A percentile compares a stretch with the other conserved stretches of the same genome.
Evolutionary conservation across 2,329 filamentous ascomycete genomes (phyloP).

Genomic region (Talaromyces verruculosus): DNA sequence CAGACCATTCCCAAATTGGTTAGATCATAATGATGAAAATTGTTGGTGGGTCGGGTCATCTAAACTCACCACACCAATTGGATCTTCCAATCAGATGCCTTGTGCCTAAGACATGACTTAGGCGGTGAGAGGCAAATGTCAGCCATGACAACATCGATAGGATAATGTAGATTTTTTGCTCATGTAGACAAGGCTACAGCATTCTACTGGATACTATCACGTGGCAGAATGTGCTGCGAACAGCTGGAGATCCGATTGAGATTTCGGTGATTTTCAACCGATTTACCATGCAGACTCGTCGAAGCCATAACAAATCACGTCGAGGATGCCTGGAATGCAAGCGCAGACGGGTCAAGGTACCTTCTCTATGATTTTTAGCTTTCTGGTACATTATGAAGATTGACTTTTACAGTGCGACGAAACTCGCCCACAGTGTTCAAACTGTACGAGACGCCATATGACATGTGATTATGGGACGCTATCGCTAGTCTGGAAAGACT

Average conservation of each 20-base stretch:
- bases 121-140: background rate
- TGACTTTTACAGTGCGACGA: constrained; percentile 29
- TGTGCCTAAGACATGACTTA: background rate
- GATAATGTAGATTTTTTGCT: background rate
- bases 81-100: background rate
- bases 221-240: background rate
- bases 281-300: background rate
- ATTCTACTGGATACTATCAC: background rate
- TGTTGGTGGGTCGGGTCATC: too few relatives aligned
- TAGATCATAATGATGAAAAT: too few relatives aligned
- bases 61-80: too few relatives aligned
- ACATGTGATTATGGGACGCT: constrained; percentile 25
- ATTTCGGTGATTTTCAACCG: background rate
- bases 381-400: background rate
- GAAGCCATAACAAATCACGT: constrained; percentile 1
- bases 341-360: background rate
- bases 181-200: background rate
- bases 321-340: constrained; percentile 5
- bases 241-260: background rate
- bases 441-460: constrained; percentile 29
- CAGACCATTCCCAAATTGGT: too few relatives aligned
- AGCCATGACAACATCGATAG: background rate
- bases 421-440: constrained; percentile 27
- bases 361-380: background rate
- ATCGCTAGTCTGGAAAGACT: constrained; percentile 15